Base-by-base conservation (phyloP, 495 filamentous ascomycete genomes). In the Cudoniella acicularis region DNA sequence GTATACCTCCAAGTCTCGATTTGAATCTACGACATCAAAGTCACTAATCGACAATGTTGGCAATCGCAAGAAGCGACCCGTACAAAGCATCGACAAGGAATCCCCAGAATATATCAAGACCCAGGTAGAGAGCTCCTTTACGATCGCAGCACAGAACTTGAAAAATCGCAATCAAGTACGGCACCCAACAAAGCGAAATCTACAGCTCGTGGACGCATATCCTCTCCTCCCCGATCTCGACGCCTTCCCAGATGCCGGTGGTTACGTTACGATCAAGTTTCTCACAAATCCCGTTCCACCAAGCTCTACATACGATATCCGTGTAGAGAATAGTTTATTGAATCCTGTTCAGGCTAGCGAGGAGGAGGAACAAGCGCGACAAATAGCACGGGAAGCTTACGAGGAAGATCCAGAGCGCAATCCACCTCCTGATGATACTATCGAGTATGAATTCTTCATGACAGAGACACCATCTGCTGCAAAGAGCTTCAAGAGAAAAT, bases 221-320 rank as follows among this genome's bases (percentile, higher is more conserved):
- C 89, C 94, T 1, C 66, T 98, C 13, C 72, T 96, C 1, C 94
- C 94, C 1, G 94, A 98, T 63, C 81, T 92, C n/a, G 84, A 89
- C 17, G 88, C 89, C 9, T 86, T 92, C 67, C 87, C 92, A n/a
- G 90, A 96, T 69, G 85, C 84, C 23, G 90, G 90, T 54, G 85
- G 86, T 16, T 97, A 91, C 70, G 84, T 95, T 57, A 83, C 92
- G 10, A 83, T 92, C 72, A 97, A 98, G 62, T 97, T 97, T 73
- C 78, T 81, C 42, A 90, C 86, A 48, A 91, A 93, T 57, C 93
- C 94, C 0, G 80, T 91, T 8, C 72, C 78, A 30, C 69, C 79
- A 17, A 75, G 77, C 10, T 69, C 73, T 22, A 69, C 65, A 47
- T 92, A 93, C 68, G 94, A 98, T 69, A 77, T 79, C 47, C 87